phyloP scores from a whole-genome alignment of 805 yeast species.

The Saccharomycopsis sp. region DNA sequence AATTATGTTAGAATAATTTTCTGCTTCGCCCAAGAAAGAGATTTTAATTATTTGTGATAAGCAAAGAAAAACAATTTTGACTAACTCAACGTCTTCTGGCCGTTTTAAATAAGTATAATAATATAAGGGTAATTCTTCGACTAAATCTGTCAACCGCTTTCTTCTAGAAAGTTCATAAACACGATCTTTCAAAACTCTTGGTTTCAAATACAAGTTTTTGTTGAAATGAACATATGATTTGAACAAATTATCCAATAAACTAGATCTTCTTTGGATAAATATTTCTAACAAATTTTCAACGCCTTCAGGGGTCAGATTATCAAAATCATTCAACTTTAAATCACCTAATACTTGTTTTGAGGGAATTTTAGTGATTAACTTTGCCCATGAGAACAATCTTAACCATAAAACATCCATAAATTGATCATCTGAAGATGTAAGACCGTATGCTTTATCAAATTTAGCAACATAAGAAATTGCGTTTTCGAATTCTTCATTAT shows the following conservation, averaged over 20 bases:
- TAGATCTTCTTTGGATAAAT: slow-evolving; percentile 20
- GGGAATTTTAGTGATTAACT: slow-evolving; percentile 6
- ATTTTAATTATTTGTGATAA: slow-evolving; percentile 5
- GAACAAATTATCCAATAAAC: slow-evolving; percentile 23
- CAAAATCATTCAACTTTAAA: too few species aligned
- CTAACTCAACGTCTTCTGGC: background rate
- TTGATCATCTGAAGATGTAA: background rate
- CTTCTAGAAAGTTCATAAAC: slow-evolving; percentile 19
- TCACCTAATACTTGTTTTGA: background rate
- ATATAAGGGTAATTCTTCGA: slow-evolving; percentile 10
- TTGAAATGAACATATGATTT: slow-evolving; percentile 2
- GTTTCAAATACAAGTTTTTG: background rate
- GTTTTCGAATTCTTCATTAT: slow-evolving; percentile 22
- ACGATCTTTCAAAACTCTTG: slow-evolving; percentile 16
- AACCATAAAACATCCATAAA: slow-evolving; percentile 8
- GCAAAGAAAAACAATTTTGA: slow-evolving; percentile 2
- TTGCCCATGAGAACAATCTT: slow-evolving; percentile 8
- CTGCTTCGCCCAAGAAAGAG: slow-evolving; percentile 2
- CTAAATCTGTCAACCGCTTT: slow-evolving; percentile 13
- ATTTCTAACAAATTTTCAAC: background rate
- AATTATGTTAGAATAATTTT: background rate
- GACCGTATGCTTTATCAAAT: slow-evolving; percentile 13
- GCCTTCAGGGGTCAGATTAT: too few species aligned
- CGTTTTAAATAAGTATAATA: slow-evolving; percentile 4
- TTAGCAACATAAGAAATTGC: slow-evolving; percentile 23